These are phyloP conservation scores for Mortierella sp. DNA, from an alignment of 371 early-diverging fungal species.

Conservation along the genomic window DNA sequence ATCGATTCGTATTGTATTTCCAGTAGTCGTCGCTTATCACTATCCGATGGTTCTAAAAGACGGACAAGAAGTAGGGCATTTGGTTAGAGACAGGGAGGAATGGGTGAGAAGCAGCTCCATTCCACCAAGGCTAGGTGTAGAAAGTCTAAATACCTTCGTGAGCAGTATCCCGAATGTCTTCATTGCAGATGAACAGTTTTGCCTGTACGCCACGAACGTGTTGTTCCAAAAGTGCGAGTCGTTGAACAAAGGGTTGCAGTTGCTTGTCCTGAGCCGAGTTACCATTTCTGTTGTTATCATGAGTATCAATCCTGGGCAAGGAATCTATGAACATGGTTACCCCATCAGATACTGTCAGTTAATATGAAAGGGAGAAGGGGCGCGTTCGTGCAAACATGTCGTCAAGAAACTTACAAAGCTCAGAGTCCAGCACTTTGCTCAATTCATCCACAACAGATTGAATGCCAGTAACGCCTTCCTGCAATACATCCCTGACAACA, in stretches of 20 bases:
- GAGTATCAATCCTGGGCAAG: constrained; percentile 52
- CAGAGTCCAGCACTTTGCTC: constrained; percentile 52
- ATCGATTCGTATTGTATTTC: constrained; percentile 55
- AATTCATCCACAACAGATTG: constrained; percentile 50
- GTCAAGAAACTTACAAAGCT: constrained; percentile 44
- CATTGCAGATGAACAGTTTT: constrained; percentile 57
- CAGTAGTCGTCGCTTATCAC: constrained; percentile 43
- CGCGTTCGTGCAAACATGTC: no score
- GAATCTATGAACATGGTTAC: constrained; percentile 20
- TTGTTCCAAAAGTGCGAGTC: constrained; percentile 54
- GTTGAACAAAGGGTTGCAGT: constrained; percentile 52
- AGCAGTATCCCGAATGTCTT: constrained; percentile 52
- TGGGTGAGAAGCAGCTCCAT: not conserved
- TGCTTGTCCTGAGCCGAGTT: constrained; percentile 37
- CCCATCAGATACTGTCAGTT: no score
- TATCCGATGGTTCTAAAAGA: constrained; percentile 19
- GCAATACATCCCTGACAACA: constrained; percentile 44
- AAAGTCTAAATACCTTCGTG: constrained; percentile 22
- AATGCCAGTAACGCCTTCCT: constrained; percentile 46
- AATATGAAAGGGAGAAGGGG: no score
- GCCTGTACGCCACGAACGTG: constrained; percentile 57
- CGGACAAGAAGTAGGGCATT: no score
- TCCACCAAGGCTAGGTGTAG: not conserved
- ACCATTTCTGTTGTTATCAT: constrained; percentile 11
- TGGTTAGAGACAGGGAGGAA: not conserved